Percentiles rank a stretch among this genome's conserved stretches.
Conservation (phyloP, 2,329 filamentous ascomycete species). For the Ophiostoma quercus region DNA sequence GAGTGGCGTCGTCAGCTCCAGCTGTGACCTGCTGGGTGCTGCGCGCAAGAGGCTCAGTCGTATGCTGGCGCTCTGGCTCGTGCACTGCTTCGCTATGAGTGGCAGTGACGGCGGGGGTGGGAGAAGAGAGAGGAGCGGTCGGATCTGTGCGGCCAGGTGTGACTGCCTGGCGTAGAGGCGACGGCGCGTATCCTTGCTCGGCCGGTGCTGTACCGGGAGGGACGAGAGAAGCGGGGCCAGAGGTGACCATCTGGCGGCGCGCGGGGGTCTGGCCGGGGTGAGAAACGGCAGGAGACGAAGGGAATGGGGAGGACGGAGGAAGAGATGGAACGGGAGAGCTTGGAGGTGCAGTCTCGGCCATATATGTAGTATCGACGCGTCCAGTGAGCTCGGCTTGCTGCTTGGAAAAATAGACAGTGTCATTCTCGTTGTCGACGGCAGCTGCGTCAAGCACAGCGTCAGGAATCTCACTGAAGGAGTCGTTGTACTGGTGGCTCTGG, state of each 20-base stretch:
- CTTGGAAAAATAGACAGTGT: slow-evolving; percentile 19
- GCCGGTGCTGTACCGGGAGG: not conserved
- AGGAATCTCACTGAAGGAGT: slow-evolving; percentile 55
- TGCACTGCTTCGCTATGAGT: slow-evolving; percentile 9
- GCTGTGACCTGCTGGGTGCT: slow-evolving; percentile 7
- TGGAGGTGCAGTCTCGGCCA: not conserved
- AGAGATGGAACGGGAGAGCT: slow-evolving; percentile 9
- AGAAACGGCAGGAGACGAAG: slow-evolving; percentile 3
- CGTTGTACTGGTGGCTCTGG: slow-evolving; percentile 39
- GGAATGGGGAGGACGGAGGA: slow-evolving; percentile 7
- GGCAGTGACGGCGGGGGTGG: not conserved
- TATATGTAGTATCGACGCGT: not conserved
- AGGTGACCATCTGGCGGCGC: not conserved
- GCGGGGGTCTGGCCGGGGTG: not conserved
- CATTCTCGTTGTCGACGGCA: slow-evolving; percentile 35
- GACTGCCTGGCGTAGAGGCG: slow-evolving; percentile 8
- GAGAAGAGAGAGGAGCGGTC: not conserved
- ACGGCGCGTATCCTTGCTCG: not conserved
- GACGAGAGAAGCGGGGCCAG: not conserved
- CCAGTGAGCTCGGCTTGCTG: slow-evolving; percentile 26
- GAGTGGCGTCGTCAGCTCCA: not conserved
- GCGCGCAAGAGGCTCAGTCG: not conserved
- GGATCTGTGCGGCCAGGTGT: not conserved
- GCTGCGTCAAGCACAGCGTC: slow-evolving; percentile 47
- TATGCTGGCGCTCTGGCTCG: not conserved